A percentile compares a stretch with the other conserved stretches of the same genome.
These are phyloP conservation scores for Linanthus parryae DNA, from an alignment of 148 eudicot genomes.

Conservation along the genomic window DNA sequence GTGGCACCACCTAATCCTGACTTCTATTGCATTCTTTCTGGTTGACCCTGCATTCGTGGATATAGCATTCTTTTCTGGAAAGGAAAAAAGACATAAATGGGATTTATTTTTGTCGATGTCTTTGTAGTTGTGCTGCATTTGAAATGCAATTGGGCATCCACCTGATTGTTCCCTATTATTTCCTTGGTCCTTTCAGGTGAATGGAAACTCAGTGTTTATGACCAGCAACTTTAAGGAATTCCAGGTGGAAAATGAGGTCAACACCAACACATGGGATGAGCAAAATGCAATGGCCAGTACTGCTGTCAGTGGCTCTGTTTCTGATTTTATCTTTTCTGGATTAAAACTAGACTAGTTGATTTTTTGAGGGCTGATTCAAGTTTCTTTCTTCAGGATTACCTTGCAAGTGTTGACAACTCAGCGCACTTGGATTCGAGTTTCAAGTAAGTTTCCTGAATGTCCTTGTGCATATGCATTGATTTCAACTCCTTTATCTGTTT, in stretches of 20 bases:
- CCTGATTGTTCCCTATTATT: no score
- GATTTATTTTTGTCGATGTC: no score
- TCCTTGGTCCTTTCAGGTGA: constrained; percentile 52
- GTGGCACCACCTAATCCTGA: no score
- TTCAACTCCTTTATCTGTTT: no score
- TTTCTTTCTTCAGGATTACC: constrained; percentile 49
- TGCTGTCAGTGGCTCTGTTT: constrained; percentile 46
- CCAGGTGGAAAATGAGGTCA: constrained; percentile 56
- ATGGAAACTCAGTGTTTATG: constrained; percentile 79
- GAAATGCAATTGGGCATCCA: no score
- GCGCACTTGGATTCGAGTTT: constrained; percentile 40
- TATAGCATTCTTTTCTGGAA: no score
- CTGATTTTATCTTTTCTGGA: not conserved
- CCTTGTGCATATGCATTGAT: constrained; percentile 5
- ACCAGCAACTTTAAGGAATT: constrained; percentile 71
- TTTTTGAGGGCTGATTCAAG: not conserved
- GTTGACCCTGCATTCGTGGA: no score
- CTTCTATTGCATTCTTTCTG: no score
- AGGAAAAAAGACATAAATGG: no score
- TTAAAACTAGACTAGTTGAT: constrained; percentile 5
- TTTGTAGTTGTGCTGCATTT: no score
- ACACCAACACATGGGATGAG: constrained; percentile 58
- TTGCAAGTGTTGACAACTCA: constrained; percentile 56
- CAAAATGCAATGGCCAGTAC: constrained; percentile 66
- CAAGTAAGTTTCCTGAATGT: constrained; percentile 40